Conservation (phyloP, 2,329 filamentous ascomycete genomes). For the Ceratocystis papillata region DNA sequence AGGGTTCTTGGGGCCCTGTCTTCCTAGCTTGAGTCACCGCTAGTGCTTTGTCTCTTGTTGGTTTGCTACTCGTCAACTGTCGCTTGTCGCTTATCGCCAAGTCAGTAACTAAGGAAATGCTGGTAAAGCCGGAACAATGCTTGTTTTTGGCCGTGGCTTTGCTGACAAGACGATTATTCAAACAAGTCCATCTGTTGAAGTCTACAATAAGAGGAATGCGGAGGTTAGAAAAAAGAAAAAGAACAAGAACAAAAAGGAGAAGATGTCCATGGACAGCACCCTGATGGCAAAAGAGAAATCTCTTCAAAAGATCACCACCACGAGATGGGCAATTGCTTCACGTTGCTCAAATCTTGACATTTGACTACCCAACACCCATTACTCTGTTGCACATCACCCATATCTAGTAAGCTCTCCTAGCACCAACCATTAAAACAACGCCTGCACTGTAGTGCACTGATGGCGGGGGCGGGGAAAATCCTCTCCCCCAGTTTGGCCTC, state of each 20-base stretch:
- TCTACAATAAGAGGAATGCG: too few relatives aligned
- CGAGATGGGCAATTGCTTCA: neutral
- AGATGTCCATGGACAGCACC: neutral
- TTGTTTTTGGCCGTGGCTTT: neutral
- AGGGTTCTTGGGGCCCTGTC: too few relatives aligned
- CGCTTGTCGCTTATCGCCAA: neutral
- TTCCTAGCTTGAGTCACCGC: too few relatives aligned
- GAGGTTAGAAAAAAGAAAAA: neutral
- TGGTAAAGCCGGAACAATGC: neutral
- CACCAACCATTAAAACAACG: neutral
- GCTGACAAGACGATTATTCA: neutral
- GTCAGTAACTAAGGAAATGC: neutral
- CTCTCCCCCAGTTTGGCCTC: neutral
- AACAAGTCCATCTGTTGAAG: too few relatives aligned
- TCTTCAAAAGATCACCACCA: neutral
- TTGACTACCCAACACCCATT: neutral
- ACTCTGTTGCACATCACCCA: neutral
- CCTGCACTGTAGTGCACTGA: slow-evolving; percentile 9
- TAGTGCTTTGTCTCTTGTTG: too few relatives aligned
- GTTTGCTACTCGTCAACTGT: too few relatives aligned
- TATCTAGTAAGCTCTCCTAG: neutral
- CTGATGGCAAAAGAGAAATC: neutral
- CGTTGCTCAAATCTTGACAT: neutral
- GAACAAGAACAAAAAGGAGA: neutral
- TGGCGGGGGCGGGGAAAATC: slow-evolving; percentile 22